phyloP scores from a whole-genome alignment of 805 yeast genomes.

The Tetrapisispora iriomotensis region DNA sequence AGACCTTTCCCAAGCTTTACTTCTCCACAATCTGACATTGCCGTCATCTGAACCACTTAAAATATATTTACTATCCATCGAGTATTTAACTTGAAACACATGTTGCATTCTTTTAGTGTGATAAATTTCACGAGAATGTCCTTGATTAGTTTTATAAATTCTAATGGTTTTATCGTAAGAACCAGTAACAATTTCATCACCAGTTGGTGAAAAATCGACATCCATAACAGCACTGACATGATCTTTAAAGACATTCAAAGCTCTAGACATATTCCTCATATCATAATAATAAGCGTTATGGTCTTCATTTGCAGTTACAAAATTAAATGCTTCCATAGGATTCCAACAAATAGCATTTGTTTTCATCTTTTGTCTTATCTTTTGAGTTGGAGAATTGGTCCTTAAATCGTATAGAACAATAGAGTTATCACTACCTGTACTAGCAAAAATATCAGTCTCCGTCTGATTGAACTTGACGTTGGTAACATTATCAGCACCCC shows the following conservation, averaged over 20 bases:
- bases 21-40: constrained; percentile 87
- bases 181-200: constrained; percentile 91
- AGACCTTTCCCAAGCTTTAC: constrained; percentile 76
- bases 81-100: constrained; percentile 69
- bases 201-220: constrained; percentile 93
- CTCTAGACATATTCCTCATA: constrained; percentile 80
- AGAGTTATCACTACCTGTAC: constrained; percentile 85
- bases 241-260: constrained; percentile 81
- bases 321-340: constrained; percentile 94
- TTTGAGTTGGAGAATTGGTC: constrained; percentile 86
- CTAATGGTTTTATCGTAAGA: constrained; percentile 91
- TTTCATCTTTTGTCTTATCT: constrained; percentile 70
- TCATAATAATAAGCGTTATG: constrained; percentile 93
- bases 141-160: constrained; percentile 62
- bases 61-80: constrained; percentile 84
- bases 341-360: constrained; percentile 89
- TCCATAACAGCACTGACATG: constrained; percentile 95
- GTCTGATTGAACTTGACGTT: constrained; percentile 81
- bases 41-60: constrained; percentile 94
- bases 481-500: constrained; percentile 93
- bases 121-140: constrained; percentile 90
- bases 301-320: constrained; percentile 89
- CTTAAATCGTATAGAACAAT: constrained; percentile 84
- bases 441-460: constrained; percentile 80
- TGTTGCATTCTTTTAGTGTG: constrained; percentile 98